Conservation (phyloP, 352 stramenopile genomes). For the Halophytophthora polymorphica region DNA sequence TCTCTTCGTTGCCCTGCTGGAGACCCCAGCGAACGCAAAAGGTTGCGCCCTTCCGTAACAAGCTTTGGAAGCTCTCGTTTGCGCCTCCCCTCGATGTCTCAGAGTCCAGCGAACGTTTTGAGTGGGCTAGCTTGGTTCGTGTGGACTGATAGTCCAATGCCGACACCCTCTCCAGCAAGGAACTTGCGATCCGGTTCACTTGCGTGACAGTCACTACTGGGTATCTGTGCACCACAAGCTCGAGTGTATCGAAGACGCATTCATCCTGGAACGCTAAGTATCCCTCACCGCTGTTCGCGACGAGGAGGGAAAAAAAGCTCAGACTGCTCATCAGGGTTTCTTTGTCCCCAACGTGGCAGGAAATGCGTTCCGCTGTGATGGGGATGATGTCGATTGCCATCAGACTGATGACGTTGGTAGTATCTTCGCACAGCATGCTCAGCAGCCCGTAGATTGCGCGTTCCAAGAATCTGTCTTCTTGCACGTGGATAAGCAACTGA, state of each 20-base stretch:
- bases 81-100: slow-evolving; percentile 4
- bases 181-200: slow-evolving; percentile 22
- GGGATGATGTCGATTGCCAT: slow-evolving; percentile 38
- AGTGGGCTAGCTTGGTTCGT: slow-evolving; percentile 3
- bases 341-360: slow-evolving; percentile 25
- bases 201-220: slow-evolving; percentile 9
- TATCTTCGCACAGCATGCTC: slow-evolving; percentile 31
- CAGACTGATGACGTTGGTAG: slow-evolving; percentile 23
- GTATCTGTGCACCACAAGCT: slow-evolving; percentile 18
- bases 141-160: slow-evolving; percentile 15
- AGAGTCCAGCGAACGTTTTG: slow-evolving; percentile 1
- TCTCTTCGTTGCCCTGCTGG: slow-evolving; percentile 26
- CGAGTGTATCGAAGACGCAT: slow-evolving; percentile 18
- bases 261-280: slow-evolving; percentile 21
- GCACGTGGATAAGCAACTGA: slow-evolving; percentile 21
- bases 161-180: slow-evolving; percentile 23
- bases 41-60: slow-evolving; percentile 18
- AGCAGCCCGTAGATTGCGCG: slow-evolving; percentile 27
- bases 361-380: slow-evolving; percentile 30
- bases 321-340: slow-evolving; percentile 26
- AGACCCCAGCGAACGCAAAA: slow-evolving; percentile 25
- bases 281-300: slow-evolving; percentile 16
- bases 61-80: slow-evolving; percentile 17
- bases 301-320: slow-evolving; percentile 27
- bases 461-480: slow-evolving; percentile 24